Conservation (phyloP, 176 grass and related monocot genomes). For the Bolboschoenus planiculmis region DNA sequence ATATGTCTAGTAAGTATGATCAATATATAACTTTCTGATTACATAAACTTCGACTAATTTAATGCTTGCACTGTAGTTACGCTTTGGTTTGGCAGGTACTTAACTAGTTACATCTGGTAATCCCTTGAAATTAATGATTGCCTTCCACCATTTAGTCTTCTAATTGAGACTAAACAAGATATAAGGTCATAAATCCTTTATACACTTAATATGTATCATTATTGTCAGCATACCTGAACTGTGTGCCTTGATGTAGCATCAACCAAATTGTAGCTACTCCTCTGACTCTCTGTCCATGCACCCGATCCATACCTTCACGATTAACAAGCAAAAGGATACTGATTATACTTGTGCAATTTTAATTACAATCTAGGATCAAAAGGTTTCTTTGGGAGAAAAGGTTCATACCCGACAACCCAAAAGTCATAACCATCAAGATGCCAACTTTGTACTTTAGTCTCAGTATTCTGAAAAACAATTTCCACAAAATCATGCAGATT, state of each 20-base stretch:
- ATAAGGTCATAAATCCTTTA: neutral
- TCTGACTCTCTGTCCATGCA: conserved; percentile 51
- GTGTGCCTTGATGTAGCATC: conserved; percentile 75
- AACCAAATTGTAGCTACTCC: conserved; percentile 56
- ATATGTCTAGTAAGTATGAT: neutral
- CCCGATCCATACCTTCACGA: conserved; percentile 54
- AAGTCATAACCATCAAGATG: conserved; percentile 96
- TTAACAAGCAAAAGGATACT: neutral
- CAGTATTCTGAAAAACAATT: conserved; percentile 86
- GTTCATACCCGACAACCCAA: conserved; percentile 66
- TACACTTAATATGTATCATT: neutral
- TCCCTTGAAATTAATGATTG: neutral
- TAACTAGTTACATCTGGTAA: neutral
- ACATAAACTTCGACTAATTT: neutral
- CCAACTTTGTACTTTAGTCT: conserved; percentile 54
- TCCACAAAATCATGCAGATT: conserved; percentile 76
- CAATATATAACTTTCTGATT: neutral
- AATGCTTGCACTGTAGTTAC: neutral
- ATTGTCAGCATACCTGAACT: conserved; percentile 46
- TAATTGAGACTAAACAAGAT: neutral
- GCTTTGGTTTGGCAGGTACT: neutral
- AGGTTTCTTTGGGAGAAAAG: neutral
- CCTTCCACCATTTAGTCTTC: neutral
- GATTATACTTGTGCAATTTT: neutral
- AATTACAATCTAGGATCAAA: neutral